phyloP scores from a whole-genome alignment of 208 protist genomes.

The Leishmania guyanensis region DNA sequence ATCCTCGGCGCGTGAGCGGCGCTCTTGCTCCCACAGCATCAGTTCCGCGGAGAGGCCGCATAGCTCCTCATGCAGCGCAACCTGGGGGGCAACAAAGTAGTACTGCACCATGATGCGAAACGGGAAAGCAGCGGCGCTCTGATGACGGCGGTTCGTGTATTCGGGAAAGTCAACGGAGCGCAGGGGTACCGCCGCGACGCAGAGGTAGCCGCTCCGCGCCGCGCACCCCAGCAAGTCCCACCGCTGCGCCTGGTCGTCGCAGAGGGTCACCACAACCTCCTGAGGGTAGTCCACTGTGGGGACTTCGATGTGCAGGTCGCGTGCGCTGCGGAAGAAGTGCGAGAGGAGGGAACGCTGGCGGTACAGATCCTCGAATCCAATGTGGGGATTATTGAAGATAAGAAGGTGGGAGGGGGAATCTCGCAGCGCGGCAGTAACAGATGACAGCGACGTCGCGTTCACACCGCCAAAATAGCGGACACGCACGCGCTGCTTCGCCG shows the following conservation, averaged over 20 bases:
- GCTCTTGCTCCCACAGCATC: constrained; percentile 2
- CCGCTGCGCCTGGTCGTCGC: constrained; percentile 54
- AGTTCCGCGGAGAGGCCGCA: constrained; percentile 16
- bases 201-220: constrained; percentile 43
- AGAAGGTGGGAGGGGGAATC: constrained; percentile 29
- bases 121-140: constrained; percentile 59
- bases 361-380: constrained; percentile 53
- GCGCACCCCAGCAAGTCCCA: constrained; percentile 51
- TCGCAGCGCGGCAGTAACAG: constrained; percentile 1
- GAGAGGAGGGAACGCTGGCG: constrained; percentile 43
- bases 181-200: constrained; percentile 51
- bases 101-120: constrained; percentile 63
- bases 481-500: constrained; percentile 40
- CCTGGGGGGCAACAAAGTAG: constrained; percentile 39
- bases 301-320: constrained; percentile 1
- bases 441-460: constrained; percentile 42
- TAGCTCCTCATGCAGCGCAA: constrained; percentile 6
- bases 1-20: neutral
- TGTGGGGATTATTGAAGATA: constrained; percentile 67
- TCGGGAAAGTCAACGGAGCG: constrained; percentile 40
- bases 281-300: neutral
- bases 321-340: constrained; percentile 44
- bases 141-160: constrained; percentile 53
- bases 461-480: constrained; percentile 39
- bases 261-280: constrained; percentile 52